phyloP scores from a whole-genome alignment of 2,329 filamentous ascomycete species.

The Trichothecium roseum region DNA sequence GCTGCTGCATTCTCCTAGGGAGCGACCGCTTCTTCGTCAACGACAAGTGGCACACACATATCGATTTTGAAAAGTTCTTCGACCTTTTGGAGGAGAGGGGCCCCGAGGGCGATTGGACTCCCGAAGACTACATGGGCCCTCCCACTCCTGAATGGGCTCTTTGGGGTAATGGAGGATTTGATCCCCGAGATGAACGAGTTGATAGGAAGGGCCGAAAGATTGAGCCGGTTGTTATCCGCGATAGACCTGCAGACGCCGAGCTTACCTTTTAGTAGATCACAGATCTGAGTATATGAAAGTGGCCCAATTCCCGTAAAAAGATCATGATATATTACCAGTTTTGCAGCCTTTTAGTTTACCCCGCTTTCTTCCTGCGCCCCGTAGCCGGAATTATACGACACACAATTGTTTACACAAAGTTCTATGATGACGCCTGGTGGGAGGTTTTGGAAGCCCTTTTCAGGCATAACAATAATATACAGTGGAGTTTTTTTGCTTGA shows the following conservation, averaged over 20 bases:
- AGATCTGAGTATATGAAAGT: neutral
- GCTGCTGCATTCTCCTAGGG: slow-evolving; percentile 82
- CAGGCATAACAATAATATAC: too few relatives aligned
- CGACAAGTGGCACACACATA: slow-evolving; percentile 81
- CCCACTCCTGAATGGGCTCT: slow-evolving; percentile 88
- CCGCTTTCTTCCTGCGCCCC: slow-evolving; percentile 15
- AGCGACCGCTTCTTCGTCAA: slow-evolving; percentile 68
- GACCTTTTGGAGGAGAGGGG: slow-evolving; percentile 62
- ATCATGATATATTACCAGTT: slow-evolving; percentile 18
- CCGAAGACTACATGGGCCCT: slow-evolving; percentile 82
- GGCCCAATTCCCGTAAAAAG: slow-evolving; percentile 1
- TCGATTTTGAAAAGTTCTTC: slow-evolving; percentile 87
- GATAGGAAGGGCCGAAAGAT: slow-evolving; percentile 72
- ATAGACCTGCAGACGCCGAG: slow-evolving; percentile 13
- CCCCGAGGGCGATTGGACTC: slow-evolving; percentile 59
- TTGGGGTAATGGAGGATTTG: slow-evolving; percentile 91
- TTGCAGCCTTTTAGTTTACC: slow-evolving; percentile 19
- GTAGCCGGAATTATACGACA: slow-evolving; percentile 4
- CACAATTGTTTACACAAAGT: slow-evolving; percentile 28
- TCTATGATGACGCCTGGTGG: slow-evolving; percentile 15
- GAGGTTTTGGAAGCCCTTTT: too few relatives aligned
- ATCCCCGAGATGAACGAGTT: slow-evolving; percentile 79
- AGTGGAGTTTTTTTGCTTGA: too few relatives aligned
- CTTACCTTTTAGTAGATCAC: neutral
- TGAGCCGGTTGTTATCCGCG: slow-evolving; percentile 24